Conservation (phyloP, 768 basidiomycete species). For the Trametes elegans region DNA sequence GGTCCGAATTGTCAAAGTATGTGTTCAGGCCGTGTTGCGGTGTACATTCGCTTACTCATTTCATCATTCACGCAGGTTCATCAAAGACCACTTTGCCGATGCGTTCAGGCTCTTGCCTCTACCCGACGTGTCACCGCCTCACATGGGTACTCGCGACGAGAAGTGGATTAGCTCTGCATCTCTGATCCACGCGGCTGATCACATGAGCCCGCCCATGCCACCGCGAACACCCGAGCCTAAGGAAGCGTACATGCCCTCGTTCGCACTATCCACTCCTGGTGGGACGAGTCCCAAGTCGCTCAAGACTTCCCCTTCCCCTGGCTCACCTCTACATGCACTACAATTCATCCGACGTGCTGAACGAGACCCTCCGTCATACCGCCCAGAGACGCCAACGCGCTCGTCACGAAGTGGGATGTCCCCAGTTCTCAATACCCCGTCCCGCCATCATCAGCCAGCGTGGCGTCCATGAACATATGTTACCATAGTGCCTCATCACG, state of each 20-base stretch:
- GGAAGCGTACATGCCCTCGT: constrained; percentile 57
- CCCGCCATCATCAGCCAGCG: constrained; percentile 51
- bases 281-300: constrained; percentile 45
- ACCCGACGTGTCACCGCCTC: constrained; percentile 57
- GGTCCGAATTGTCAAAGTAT: constrained; percentile 88
- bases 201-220: constrained; percentile 34
- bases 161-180: constrained; percentile 84
- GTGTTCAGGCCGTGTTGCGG: constrained; percentile 25
- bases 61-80: constrained; percentile 54
- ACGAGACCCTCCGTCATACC: constrained; percentile 46
- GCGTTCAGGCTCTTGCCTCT: constrained; percentile 71
- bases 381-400: constrained; percentile 69
- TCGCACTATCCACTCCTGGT: constrained; percentile 53
- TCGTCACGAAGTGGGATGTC: constrained; percentile 41
- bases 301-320: constrained; percentile 56
- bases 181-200: constrained; percentile 55
- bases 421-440: constrained; percentile 42
- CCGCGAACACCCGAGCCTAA: constrained; percentile 72
- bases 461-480: constrained; percentile 56
- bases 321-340: constrained; percentile 62
- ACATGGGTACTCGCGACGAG: constrained; percentile 51
- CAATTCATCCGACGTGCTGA: constrained; percentile 86
- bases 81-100: constrained; percentile 83
- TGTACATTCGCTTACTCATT: background rate
- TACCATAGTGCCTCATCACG: background rate